These are phyloP conservation scores for Dryadomyces quercus-mongolicae DNA, from an alignment of 2,329 filamentous ascomycete species.

Conservation along the genomic window DNA sequence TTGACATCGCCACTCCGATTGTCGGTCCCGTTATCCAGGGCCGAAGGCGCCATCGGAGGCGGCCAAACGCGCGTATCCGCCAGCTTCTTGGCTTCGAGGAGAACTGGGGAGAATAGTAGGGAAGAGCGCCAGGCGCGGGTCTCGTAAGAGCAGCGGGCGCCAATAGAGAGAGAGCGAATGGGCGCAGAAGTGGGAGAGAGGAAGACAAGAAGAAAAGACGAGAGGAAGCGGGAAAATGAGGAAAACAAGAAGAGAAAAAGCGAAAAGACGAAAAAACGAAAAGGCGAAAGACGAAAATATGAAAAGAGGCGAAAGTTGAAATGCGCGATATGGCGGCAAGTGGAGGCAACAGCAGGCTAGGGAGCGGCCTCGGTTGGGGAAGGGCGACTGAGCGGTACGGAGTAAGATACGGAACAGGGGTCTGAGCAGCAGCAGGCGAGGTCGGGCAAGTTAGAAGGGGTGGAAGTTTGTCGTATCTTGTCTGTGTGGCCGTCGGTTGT, in stretches of 20 bases:
- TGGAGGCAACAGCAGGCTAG: no score
- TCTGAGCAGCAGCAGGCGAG: no score
- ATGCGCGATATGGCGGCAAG: no score
- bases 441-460: no score
- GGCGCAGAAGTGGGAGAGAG: background rate
- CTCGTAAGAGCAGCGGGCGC: background rate
- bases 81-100: slow-evolving; percentile 3
- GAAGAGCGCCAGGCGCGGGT: background rate
- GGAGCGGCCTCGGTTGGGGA: no score
- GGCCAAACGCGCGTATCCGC: background rate
- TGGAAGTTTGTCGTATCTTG: background rate
- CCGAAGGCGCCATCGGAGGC: slow-evolving; percentile 23
- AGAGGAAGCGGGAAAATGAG: background rate
- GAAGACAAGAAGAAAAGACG: background rate
- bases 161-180: background rate
- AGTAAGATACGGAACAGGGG: no score
- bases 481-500: no score
- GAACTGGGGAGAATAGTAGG: background rate
- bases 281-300: background rate
- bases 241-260: background rate
- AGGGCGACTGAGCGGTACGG: no score
- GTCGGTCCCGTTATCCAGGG: slow-evolving; percentile 22
- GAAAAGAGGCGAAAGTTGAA: background rate
- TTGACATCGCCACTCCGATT: slow-evolving; percentile 17
- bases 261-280: background rate